Evolutionary conservation across 1,284 basidiomycete genomes (phyloP).

Genomic region (Trametes pubescens): DNA sequence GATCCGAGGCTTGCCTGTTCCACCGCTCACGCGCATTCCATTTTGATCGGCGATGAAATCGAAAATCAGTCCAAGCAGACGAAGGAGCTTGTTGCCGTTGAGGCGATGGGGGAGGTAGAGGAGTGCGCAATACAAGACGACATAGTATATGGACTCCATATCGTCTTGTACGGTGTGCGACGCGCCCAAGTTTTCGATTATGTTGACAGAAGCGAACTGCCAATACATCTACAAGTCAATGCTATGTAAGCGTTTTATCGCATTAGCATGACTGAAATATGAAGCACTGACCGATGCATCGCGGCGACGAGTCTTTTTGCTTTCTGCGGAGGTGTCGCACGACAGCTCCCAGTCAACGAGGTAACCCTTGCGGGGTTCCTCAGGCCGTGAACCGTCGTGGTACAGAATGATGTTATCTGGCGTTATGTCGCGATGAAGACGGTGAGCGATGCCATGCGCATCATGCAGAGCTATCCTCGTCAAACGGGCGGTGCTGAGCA

Average conservation of each 20-base stretch:
- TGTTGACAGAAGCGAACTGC: neutral
- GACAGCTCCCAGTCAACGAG: slow-evolving; percentile 1
- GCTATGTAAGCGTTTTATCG: neutral
- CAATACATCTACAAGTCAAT: neutral
- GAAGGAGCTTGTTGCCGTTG: neutral
- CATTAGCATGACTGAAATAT: neutral
- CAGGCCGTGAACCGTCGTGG: neutral
- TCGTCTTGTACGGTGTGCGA: slow-evolving; percentile 13
- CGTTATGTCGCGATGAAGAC: slow-evolving; percentile 25
- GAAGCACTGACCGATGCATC: neutral
- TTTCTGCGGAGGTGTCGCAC: no score
- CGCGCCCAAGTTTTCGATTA: neutral
- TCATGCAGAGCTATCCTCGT: slow-evolving; percentile 10
- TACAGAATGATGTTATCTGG: slow-evolving; percentile 24
- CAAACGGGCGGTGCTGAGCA: neutral
- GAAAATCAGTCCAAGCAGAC: neutral
- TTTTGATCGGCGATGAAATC: neutral
- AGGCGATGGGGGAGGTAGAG: neutral
- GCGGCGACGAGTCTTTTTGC: neutral
- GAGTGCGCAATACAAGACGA: slow-evolving; percentile 19
- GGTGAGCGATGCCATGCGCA: slow-evolving; percentile 1
- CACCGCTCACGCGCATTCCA: neutral
- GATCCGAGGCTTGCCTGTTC: neutral
- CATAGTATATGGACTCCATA: slow-evolving; percentile 22
- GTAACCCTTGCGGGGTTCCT: neutral